These are phyloP conservation scores for Auriscalpium vulgare DNA, from an alignment of 768 basidiomycete species.

Conservation along the genomic window DNA sequence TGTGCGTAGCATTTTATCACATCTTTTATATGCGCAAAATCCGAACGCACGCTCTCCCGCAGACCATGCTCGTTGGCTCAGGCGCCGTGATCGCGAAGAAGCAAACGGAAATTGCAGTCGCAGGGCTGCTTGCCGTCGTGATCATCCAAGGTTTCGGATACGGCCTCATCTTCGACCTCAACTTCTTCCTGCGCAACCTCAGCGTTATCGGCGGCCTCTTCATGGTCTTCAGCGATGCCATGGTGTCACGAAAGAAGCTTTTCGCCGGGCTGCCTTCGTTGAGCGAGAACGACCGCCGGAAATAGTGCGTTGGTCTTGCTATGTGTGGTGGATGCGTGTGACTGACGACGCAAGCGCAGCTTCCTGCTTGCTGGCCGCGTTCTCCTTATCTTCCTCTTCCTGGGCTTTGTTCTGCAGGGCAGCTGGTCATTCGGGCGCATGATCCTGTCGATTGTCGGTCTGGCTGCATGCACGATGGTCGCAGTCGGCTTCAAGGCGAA, in stretches of 20 bases:
- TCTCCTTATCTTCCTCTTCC: slow-evolving; percentile 96
- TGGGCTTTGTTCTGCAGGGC: slow-evolving; percentile 94
- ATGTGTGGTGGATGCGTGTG: not conserved
- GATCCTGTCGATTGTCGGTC: slow-evolving; percentile 82
- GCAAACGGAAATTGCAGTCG: slow-evolving; percentile 83
- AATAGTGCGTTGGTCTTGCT: slow-evolving; percentile 62
- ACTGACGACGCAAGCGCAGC: slow-evolving; percentile 33
- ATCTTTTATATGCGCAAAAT: not conserved
- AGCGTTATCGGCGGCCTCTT: slow-evolving; percentile 96
- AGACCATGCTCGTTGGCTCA: slow-evolving; percentile 89
- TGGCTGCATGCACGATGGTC: slow-evolving; percentile 91
- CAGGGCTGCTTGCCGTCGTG: slow-evolving; percentile 85
- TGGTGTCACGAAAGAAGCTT: slow-evolving; percentile 76
- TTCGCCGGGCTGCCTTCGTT: slow-evolving; percentile 89
- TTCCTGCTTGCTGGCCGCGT: slow-evolving; percentile 97
- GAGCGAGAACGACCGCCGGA: slow-evolving; percentile 93
- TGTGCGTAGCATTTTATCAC: slow-evolving; percentile 42
- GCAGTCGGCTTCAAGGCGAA: slow-evolving; percentile 99
- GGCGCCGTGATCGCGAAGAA: slow-evolving; percentile 80
- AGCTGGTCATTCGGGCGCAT: slow-evolving; percentile 82
- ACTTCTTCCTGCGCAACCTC: slow-evolving; percentile 99
- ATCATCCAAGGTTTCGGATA: slow-evolving; percentile 96
- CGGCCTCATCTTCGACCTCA: slow-evolving; percentile 98
- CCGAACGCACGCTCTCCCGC: not conserved
- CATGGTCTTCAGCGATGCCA: slow-evolving; percentile 98